A percentile compares a stretch with the other conserved stretches of the same genome.
These are phyloP conservation scores for Zygosaccharomyces sapae DNA, from an alignment of 1,139 yeast species.

Conservation along the genomic window DNA sequence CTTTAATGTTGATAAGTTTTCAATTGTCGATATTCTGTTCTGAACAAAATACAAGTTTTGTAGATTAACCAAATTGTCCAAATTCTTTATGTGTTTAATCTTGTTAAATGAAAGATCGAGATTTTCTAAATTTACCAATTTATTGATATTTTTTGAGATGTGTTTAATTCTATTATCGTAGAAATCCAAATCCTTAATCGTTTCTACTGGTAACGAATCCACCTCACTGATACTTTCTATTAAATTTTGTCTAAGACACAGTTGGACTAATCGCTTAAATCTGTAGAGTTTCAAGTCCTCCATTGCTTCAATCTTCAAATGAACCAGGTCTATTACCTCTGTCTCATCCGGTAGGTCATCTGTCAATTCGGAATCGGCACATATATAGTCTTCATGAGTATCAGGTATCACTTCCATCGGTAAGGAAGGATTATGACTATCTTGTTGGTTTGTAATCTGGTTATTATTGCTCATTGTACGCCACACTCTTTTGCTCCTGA, in stretches of 20 bases:
- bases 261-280: conserved; percentile 52
- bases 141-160: conserved; percentile 62
- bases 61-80: conserved; percentile 59
- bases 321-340: conserved; percentile 70
- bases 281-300: conserved; percentile 60
- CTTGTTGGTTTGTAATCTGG: background rate
- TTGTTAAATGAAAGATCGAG: conserved; percentile 89
- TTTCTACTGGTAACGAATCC: conserved; percentile 53
- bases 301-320: conserved; percentile 66
- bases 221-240: conserved; percentile 69
- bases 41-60: conserved; percentile 80
- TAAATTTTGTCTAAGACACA: conserved; percentile 82
- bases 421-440: background rate
- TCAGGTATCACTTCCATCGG: conserved; percentile 50
- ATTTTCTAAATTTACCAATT: conserved; percentile 52
- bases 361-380: conserved; percentile 58
- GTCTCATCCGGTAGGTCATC: conserved; percentile 58
- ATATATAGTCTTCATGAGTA: conserved; percentile 41
- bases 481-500: background rate
- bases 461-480: background rate
- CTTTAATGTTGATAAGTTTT: conserved; percentile 55
- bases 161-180: conserved; percentile 91
- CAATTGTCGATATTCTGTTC: conserved; percentile 73
- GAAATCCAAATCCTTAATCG: conserved; percentile 73
- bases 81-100: conserved; percentile 78